Evolutionary conservation across 2,329 filamentous ascomycete species (phyloP).

Genomic region (Aspergillus ustus): DNA sequence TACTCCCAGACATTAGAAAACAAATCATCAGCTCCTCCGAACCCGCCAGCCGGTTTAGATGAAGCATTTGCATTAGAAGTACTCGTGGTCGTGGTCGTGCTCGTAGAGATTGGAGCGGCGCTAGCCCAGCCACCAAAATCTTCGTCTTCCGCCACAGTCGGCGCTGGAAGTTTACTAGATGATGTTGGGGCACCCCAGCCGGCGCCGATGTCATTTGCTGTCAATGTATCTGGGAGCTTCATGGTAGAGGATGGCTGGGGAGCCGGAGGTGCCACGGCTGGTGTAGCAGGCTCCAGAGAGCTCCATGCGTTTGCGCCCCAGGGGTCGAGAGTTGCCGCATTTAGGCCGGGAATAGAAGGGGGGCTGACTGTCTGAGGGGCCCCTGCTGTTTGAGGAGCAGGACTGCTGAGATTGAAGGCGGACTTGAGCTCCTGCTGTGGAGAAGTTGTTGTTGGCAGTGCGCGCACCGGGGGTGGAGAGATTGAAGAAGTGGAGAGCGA

Average conservation of each 20-base stretch:
- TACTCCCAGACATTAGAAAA: slow-evolving; percentile 97
- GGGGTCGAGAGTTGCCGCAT: slow-evolving; percentile 63
- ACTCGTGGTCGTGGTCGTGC: slow-evolving; percentile 46
- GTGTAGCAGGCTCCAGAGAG: slow-evolving; percentile 58
- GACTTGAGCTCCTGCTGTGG: slow-evolving; percentile 59
- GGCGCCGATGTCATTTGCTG: slow-evolving; percentile 67
- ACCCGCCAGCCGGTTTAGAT: slow-evolving; percentile 63
- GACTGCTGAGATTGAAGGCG: slow-evolving; percentile 74
- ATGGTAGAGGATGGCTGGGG: slow-evolving; percentile 40
- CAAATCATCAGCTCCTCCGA: slow-evolving; percentile 73
- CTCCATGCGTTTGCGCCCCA: slow-evolving; percentile 91
- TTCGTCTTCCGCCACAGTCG: slow-evolving; percentile 83
- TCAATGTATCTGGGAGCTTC: slow-evolving; percentile 52
- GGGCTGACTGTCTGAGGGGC: slow-evolving; percentile 44
- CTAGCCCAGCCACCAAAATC: slow-evolving; percentile 97
- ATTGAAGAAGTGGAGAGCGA: slow-evolving; percentile 46
- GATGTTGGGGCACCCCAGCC: slow-evolving; percentile 70
- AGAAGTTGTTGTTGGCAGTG: slow-evolving; percentile 34
- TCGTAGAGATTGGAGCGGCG: slow-evolving; percentile 61
- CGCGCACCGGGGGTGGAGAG: slow-evolving; percentile 47
- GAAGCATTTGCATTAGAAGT: slow-evolving; percentile 20
- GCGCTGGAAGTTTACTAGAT: slow-evolving; percentile 41
- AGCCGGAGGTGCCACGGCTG: slow-evolving; percentile 36
- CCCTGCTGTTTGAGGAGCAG: slow-evolving; percentile 47
- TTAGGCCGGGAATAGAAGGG: slow-evolving; percentile 49